Conservation (phyloP, 2,329 filamentous ascomycete genomes). For the Colletotrichum noveboracense region DNA sequence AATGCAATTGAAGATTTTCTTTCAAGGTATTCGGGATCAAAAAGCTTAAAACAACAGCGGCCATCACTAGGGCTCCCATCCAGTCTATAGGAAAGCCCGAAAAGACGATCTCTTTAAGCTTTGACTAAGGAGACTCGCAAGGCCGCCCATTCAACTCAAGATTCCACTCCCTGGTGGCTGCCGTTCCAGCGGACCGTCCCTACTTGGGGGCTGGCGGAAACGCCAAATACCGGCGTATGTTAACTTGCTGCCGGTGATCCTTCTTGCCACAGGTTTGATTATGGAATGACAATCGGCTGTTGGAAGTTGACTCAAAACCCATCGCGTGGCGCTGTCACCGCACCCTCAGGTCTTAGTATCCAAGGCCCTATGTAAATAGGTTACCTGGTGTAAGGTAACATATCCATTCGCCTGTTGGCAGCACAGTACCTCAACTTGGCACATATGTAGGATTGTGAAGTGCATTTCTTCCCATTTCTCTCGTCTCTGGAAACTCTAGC, state of each 20-base stretch:
- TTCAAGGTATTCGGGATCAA: background rate
- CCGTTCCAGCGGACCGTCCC: background rate
- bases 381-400: background rate
- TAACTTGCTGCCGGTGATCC: background rate
- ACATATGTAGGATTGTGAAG: background rate
- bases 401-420: background rate
- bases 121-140: background rate
- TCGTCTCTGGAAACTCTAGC: background rate
- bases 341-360: background rate
- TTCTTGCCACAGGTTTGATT: background rate
- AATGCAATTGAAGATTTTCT: background rate
- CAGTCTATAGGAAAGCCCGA: background rate
- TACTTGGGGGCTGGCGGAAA: background rate
- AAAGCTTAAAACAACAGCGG: background rate
- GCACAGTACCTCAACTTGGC: background rate
- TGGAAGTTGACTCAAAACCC: background rate
- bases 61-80: background rate
- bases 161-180: background rate
- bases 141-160: background rate
- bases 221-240: background rate
- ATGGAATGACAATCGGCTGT: background rate
- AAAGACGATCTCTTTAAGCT: background rate
- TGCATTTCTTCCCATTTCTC: background rate
- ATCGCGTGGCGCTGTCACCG: background rate
- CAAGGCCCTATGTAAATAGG: background rate